Base-by-base conservation (phyloP, 2,329 filamentous ascomycete genomes). In the Cladosporium sp. region DNA sequence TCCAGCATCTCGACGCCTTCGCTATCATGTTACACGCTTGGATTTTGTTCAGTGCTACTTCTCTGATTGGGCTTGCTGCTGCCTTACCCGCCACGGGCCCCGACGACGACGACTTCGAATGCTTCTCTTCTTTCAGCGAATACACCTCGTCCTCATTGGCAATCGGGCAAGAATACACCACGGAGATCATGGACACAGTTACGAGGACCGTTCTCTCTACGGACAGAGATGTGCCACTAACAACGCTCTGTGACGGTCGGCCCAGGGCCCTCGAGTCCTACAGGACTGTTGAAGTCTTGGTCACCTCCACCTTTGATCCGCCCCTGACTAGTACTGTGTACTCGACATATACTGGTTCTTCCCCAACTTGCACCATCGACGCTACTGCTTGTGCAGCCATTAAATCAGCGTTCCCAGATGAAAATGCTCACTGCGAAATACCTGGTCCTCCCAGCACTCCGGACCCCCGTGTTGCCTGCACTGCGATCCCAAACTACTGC, bases 41-140 rank as follows among this genome's bases (percentile, higher is more conserved):
- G 32, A 34, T 5, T 11, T 32, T 62, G 15, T 47, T 62, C 26
- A 11, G 30, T 12, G 47, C 36, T 36, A 47, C 47, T 36, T 52
- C 47, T 2, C 14, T 62, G 32, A 15, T 54, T 47, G 30, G 47
- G 18, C 21, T 52, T n/a, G 47, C 26, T 6, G 32, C 59, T 62
- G 47, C 59, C 4, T 10, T 54, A 21, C 59, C 62, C 14, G 55
- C 62, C n/a, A 65, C 62, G 8, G 54, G 24, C 18, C 54, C 62
- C 14, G 36, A 65, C 24, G 62, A 57, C 28, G 62, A 65, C 7
- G 62, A 65, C 54, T 65, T 65, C 41, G 52, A 28, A 11, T 65
- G 62, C 30, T 59, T 65, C 52, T 58, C 54, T 10, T 65, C 62
- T 54, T 59, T 36, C 36, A 38, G 62, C 62, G 52, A 47, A 7